These are phyloP conservation scores for Magnusiomyces suaveolens DNA, from an alignment of 1,139 yeast genomes.

Conservation along the genomic window DNA sequence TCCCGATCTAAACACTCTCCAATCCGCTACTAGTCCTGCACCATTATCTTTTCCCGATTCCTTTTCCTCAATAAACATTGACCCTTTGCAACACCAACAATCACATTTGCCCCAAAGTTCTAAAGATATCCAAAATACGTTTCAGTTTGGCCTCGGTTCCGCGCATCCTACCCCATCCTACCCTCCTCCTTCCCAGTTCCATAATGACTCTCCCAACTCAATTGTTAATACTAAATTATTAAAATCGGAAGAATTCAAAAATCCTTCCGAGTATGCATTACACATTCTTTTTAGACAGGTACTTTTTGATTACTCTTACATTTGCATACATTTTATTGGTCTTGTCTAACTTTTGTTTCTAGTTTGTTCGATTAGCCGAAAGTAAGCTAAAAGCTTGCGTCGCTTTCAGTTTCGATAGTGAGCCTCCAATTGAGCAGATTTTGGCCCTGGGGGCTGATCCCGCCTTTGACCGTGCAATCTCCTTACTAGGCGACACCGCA, in stretches of 20 bases:
- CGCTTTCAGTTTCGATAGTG: constrained; percentile 47
- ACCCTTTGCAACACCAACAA: background rate
- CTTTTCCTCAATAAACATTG: background rate
- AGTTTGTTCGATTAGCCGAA: constrained; percentile 86
- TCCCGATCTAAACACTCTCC: background rate
- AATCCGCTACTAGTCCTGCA: background rate
- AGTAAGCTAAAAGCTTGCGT: constrained; percentile 68
- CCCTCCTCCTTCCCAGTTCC: background rate
- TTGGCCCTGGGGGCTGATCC: constrained; percentile 82
- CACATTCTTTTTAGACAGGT: constrained; percentile 92
- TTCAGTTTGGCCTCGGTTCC: constrained; percentile 5
- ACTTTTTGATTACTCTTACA: too few relatives aligned
- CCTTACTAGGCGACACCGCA: constrained; percentile 84
- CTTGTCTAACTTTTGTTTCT: too few relatives aligned
- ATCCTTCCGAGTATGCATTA: constrained; percentile 87
- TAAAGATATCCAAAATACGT: background rate
- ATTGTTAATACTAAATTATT: too few relatives aligned
- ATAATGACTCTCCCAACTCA: too few relatives aligned
- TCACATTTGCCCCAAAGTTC: constrained; percentile 1
- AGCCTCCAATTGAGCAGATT: constrained; percentile 71
- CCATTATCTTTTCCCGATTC: background rate
- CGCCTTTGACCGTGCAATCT: constrained; percentile 73
- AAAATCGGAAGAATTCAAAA: constrained; percentile 36
- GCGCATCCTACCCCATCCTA: background rate
- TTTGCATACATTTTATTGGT: too few relatives aligned